Conservation (phyloP, 805 yeast species). For the Blastobotrys peoriensis region DNA sequence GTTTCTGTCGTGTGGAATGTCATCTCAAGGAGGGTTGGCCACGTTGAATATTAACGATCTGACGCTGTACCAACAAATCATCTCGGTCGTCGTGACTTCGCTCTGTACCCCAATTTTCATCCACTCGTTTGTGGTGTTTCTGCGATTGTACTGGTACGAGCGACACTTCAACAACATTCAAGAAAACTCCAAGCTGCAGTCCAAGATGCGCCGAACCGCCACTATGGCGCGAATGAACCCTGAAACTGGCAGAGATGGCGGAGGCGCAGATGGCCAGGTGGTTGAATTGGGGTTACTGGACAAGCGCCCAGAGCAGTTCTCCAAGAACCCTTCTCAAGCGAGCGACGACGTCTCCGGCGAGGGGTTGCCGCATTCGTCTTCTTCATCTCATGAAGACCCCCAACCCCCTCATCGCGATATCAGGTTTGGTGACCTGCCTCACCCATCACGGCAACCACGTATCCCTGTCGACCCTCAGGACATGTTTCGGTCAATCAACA, state of each 20-base stretch:
- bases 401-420: constrained; percentile 34
- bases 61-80: constrained; percentile 72
- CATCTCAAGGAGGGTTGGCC: constrained; percentile 90
- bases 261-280: constrained; percentile 12
- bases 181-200: constrained; percentile 67
- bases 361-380: not conserved
- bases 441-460: constrained; percentile 17
- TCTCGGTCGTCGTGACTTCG: constrained; percentile 54
- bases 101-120: constrained; percentile 84
- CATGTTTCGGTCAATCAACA: constrained; percentile 74
- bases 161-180: constrained; percentile 78
- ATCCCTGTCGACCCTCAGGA: constrained; percentile 71
- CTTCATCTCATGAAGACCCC: constrained; percentile 3
- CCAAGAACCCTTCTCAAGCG: not conserved
- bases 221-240: constrained; percentile 47
- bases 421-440: constrained; percentile 52
- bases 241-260: constrained; percentile 15
- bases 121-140: constrained; percentile 68
- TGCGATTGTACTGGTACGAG: constrained; percentile 86
- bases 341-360: not conserved
- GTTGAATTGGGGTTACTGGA: not conserved
- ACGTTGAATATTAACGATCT: constrained; percentile 64
- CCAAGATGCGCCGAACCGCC: constrained; percentile 74
- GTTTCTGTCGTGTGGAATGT: constrained; percentile 67
- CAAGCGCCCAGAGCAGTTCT: not conserved